Evolutionary conservation across 352 stramenopile genomes (phyloP).

Genomic region (Phytophthora podocarpi): DNA sequence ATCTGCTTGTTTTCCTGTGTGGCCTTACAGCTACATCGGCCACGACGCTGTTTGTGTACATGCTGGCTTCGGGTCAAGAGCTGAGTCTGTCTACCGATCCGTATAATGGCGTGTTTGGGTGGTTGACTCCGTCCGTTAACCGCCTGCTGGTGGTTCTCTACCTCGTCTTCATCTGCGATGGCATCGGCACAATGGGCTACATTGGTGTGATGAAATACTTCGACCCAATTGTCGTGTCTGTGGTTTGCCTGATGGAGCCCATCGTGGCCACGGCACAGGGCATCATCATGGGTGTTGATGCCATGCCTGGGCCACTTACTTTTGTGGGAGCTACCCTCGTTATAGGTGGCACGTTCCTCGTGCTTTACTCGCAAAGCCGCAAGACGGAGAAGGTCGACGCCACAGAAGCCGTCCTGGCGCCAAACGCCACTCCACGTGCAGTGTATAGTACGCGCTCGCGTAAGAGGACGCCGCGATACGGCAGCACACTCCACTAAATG

Average conservation of each 20-base stretch:
- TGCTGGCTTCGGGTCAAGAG: slow-evolving; percentile 61
- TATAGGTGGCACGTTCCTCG: slow-evolving; percentile 77
- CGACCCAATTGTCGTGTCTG: slow-evolving; percentile 88
- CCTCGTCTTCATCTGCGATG: slow-evolving; percentile 88
- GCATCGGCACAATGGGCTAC: slow-evolving; percentile 90
- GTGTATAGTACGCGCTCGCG: slow-evolving; percentile 69
- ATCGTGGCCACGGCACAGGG: slow-evolving; percentile 84
- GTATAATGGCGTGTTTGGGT: slow-evolving; percentile 84
- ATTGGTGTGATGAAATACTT: slow-evolving; percentile 95
- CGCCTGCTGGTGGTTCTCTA: slow-evolving; percentile 80
- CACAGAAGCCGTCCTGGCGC: slow-evolving; percentile 67
- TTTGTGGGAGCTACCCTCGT: slow-evolving; percentile 79
- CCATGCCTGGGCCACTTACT: slow-evolving; percentile 69
- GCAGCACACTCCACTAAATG: slow-evolving; percentile 36
- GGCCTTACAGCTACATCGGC: slow-evolving; percentile 62
- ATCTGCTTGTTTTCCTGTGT: slow-evolving; percentile 74
- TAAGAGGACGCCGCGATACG: slow-evolving; percentile 54
- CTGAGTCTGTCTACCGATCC: slow-evolving; percentile 63
- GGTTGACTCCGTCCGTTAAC: slow-evolving; percentile 59
- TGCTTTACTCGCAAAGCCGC: slow-evolving; percentile 74
- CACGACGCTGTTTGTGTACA: slow-evolving; percentile 60
- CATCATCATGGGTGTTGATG: slow-evolving; percentile 72
- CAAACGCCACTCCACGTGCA: slow-evolving; percentile 60
- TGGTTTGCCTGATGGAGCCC: slow-evolving; percentile 88
- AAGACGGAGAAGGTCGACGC: slow-evolving; percentile 87